Conservation (phyloP, 345 rosid genomes). For the Bruguiera gymnorhiza region DNA sequence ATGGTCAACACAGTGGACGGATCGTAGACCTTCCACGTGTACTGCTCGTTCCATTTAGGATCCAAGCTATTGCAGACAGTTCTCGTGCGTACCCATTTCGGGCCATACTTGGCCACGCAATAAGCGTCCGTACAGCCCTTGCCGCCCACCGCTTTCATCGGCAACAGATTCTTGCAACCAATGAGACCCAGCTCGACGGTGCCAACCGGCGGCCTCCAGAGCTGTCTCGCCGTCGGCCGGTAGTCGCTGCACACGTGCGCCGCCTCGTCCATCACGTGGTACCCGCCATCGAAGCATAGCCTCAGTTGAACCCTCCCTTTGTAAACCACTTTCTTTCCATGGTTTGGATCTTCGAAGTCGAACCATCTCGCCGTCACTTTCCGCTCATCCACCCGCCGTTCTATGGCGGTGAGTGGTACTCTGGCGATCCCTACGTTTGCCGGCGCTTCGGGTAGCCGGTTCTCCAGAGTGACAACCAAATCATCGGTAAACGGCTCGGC, state of each 20-base stretch:
- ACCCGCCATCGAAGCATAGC: slow-evolving; percentile 86
- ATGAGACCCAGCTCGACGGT: slow-evolving; percentile 75
- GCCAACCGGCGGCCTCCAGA: slow-evolving; percentile 86
- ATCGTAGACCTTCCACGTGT: slow-evolving; percentile 84
- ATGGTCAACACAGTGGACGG: slow-evolving; percentile 75
- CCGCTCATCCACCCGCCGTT: slow-evolving; percentile 87
- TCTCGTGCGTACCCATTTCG: slow-evolving; percentile 89
- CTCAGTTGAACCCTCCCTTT: slow-evolving; percentile 75
- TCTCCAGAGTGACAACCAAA: slow-evolving; percentile 51
- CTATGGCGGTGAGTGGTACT: slow-evolving; percentile 48
- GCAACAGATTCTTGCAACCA: slow-evolving; percentile 69
- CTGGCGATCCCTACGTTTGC: slow-evolving; percentile 42
- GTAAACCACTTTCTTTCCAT: slow-evolving; percentile 45
- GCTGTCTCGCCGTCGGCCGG: slow-evolving; percentile 83
- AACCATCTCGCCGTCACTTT: slow-evolving; percentile 67
- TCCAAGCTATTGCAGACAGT: slow-evolving; percentile 66
- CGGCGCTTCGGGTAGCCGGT: slow-evolving; percentile 52
- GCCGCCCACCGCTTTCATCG: slow-evolving; percentile 65
- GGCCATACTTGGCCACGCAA: slow-evolving; percentile 79
- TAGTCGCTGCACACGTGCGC: slow-evolving; percentile 83
- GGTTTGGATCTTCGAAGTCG: slow-evolving; percentile 46
- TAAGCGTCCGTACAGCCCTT: slow-evolving; percentile 75
- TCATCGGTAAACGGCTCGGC: slow-evolving; percentile 77
- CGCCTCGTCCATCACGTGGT: slow-evolving; percentile 94
- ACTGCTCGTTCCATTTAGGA: slow-evolving; percentile 94